Evolutionary conservation across 2,329 filamentous ascomycete genomes (phyloP).

Genomic region (Arthrinium phaeospermum): DNA sequence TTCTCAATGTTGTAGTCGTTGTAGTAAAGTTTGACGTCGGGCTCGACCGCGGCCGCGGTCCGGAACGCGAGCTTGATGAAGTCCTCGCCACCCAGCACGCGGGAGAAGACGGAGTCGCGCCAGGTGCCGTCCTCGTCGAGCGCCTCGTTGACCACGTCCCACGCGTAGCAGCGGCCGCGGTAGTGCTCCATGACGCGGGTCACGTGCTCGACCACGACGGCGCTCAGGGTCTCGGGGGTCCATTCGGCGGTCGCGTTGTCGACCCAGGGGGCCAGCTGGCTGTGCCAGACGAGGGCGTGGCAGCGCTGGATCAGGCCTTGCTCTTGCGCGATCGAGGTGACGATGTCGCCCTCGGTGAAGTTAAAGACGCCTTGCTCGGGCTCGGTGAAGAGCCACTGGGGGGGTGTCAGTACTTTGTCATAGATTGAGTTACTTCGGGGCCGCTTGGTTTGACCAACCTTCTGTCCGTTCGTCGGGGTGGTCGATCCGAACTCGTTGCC

Average conservation of each 20-base stretch:
- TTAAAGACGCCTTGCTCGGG: conserved; percentile 63
- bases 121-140: conserved; percentile 60
- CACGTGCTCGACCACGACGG: conserved; percentile 59
- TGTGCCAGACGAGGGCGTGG: conserved; percentile 57
- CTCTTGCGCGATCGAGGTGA: conserved; percentile 48
- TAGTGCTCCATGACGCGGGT: conserved; percentile 53
- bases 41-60: conserved; percentile 53
- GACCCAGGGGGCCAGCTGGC: conserved; percentile 58
- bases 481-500: conserved; percentile 64
- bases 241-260: conserved; percentile 43
- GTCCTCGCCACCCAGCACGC: conserved; percentile 54
- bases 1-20: conserved; percentile 65
- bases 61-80: conserved; percentile 61
- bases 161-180: conserved; percentile 56
- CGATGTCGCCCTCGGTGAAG: conserved; percentile 62
- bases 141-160: conserved; percentile 65
- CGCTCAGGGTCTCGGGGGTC: conserved; percentile 57
- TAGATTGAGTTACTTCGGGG: neutral
- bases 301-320: conserved; percentile 59
- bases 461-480: conserved; percentile 64
- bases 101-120: conserved; percentile 54
- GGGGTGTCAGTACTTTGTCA: conserved; percentile 12
- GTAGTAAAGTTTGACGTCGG: conserved; percentile 60
- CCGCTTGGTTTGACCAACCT: conserved; percentile 36
- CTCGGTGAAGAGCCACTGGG: conserved; percentile 63